phyloP scores from a whole-genome alignment of 2,329 filamentous ascomycete genomes.

The Aspergillus ustus region DNA sequence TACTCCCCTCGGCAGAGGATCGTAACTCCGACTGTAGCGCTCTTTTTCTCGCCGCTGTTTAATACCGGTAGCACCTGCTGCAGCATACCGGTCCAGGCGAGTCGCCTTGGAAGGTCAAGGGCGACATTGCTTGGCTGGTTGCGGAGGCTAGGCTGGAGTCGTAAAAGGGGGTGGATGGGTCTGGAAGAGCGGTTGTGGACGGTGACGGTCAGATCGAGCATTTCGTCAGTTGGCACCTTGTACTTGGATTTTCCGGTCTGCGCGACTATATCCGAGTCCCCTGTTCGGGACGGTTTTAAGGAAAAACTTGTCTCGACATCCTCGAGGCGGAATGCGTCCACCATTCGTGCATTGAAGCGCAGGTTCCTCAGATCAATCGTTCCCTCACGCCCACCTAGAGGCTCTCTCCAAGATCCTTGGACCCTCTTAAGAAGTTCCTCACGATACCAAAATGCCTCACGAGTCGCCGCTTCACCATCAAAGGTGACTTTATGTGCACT shows the following conservation, averaged over 20 bases:
- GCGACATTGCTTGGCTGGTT: constrained; percentile 73
- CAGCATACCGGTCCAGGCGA: constrained; percentile 83
- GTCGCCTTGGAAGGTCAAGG: constrained; percentile 79
- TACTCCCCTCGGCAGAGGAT: constrained; percentile 80
- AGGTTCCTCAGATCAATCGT: constrained; percentile 77
- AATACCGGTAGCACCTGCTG: constrained; percentile 74
- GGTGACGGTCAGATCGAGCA: constrained; percentile 70
- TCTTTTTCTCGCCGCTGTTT: constrained; percentile 60
- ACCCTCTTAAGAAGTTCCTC: constrained; percentile 76
- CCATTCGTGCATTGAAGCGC: constrained; percentile 75
- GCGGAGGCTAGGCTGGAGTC: constrained; percentile 76
- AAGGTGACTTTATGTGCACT: constrained; percentile 78
- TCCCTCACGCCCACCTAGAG: constrained; percentile 64
- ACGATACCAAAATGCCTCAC: constrained; percentile 91
- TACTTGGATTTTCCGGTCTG: constrained; percentile 54
- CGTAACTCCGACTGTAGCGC: constrained; percentile 71
- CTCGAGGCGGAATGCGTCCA: constrained; percentile 80
- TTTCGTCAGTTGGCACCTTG: constrained; percentile 60
- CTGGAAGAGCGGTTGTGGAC: constrained; percentile 74
- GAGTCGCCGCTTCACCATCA: constrained; percentile 74
- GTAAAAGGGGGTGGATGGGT: constrained; percentile 72
- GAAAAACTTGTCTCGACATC: constrained; percentile 70
- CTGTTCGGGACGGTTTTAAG: constrained; percentile 29
- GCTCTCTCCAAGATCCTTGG: constrained; percentile 72
- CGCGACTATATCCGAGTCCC: constrained; percentile 28